Evolutionary conservation across 495 filamentous ascomycete species (phyloP).

Genomic region (Articulospora tetracladia): DNA sequence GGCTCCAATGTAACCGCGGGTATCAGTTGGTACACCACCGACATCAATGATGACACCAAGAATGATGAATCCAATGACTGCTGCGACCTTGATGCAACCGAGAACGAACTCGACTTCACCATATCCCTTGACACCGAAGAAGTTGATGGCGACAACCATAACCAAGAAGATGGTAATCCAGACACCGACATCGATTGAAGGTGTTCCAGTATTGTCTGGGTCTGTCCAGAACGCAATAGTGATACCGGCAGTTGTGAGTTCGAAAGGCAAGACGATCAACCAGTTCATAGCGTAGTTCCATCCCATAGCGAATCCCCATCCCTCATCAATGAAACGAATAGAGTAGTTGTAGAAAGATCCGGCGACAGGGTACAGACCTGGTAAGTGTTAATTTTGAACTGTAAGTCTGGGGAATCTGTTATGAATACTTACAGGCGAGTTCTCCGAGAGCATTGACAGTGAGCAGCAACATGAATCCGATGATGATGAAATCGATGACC

Average conservation of each 20-base stretch:
- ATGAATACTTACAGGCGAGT: slow-evolving; percentile 65
- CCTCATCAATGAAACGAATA: slow-evolving; percentile 73
- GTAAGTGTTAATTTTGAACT: slow-evolving; percentile 68
- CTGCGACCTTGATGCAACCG: slow-evolving; percentile 77
- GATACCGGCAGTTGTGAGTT: slow-evolving; percentile 48
- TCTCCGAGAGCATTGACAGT: slow-evolving; percentile 92
- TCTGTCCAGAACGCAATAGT: slow-evolving; percentile 56
- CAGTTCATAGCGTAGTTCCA: slow-evolving; percentile 69
- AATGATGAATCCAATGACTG: slow-evolving; percentile 87
- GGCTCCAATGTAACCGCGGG: slow-evolving; percentile 76
- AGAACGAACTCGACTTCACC: slow-evolving; percentile 89
- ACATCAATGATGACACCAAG: slow-evolving; percentile 76
- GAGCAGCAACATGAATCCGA: slow-evolving; percentile 87
- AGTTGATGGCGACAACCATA: slow-evolving; percentile 70
- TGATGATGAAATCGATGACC: slow-evolving; percentile 81
- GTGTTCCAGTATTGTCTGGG: slow-evolving; percentile 45
- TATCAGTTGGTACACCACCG: slow-evolving; percentile 55
- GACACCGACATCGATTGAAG: slow-evolving; percentile 49
- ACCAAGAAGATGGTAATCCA: slow-evolving; percentile 73
- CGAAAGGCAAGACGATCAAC: slow-evolving; percentile 52
- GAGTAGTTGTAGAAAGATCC: slow-evolving; percentile 67
- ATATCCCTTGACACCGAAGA: slow-evolving; percentile 82
- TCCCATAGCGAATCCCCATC: slow-evolving; percentile 80
- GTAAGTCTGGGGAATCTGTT: slow-evolving; percentile 19
- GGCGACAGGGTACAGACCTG: slow-evolving; percentile 52